These are phyloP conservation scores for Cercophora sp. DNA, from an alignment of 495 filamentous ascomycete genomes.

Conservation along the genomic window DNA sequence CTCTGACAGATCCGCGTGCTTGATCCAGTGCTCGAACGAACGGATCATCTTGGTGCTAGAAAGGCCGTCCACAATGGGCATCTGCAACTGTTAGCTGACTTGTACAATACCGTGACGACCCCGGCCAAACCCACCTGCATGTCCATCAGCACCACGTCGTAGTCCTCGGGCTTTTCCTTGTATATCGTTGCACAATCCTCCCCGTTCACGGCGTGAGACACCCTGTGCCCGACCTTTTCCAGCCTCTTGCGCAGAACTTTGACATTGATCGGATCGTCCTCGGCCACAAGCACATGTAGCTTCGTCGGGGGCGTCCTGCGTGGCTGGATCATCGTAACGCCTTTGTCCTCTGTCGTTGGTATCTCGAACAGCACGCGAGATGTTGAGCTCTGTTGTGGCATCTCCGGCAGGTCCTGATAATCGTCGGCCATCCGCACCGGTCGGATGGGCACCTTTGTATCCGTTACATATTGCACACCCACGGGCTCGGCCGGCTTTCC, in stretches of 20 bases:
- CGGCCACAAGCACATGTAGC: constrained; percentile 73
- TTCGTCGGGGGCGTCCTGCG: constrained; percentile 22
- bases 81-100: constrained; percentile 43
- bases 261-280: constrained; percentile 91
- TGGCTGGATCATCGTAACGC: not conserved
- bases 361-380: constrained; percentile 38
- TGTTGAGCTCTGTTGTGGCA: constrained; percentile 12
- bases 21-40: constrained; percentile 54
- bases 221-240: constrained; percentile 71
- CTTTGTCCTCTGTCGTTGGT: constrained; percentile 2
- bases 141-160: constrained; percentile 94
- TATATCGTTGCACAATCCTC: constrained; percentile 78
- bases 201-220: constrained; percentile 74
- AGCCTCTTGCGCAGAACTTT: constrained; percentile 82
- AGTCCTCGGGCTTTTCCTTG: constrained; percentile 51
- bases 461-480: constrained; percentile 29
- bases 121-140: constrained; percentile 65
- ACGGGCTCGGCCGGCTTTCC: not conserved
- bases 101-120: not conserved
- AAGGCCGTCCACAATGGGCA: constrained; percentile 90
- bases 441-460: constrained; percentile 35
- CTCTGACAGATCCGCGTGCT: constrained; percentile 39
- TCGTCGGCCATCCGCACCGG: constrained; percentile 40
- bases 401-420: constrained; percentile 19
- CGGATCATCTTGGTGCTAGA: constrained; percentile 81